These are phyloP conservation scores for Camelina sativa DNA, from an alignment of 345 rosid genomes.

Conservation along the genomic window DNA sequence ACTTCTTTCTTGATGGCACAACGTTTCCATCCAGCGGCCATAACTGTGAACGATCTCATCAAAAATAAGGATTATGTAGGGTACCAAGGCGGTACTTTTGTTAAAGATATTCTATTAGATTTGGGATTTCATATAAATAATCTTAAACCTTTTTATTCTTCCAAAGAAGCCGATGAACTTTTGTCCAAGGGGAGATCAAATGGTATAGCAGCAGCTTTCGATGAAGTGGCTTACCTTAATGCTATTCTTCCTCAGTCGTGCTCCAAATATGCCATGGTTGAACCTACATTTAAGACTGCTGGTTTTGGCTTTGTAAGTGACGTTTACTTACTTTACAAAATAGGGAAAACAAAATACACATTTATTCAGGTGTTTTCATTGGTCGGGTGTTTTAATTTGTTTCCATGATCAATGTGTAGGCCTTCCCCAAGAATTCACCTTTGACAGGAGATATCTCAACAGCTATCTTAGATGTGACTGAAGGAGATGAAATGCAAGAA, in stretches of 20 bases:
- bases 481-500: constrained; percentile 15
- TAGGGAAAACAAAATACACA: not conserved
- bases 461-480: constrained; percentile 51
- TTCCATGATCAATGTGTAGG: constrained; percentile 38
- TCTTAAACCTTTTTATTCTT: not conserved
- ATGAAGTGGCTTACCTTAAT: constrained; percentile 46
- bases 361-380: not conserved
- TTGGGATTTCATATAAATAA: not conserved
- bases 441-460: constrained; percentile 47
- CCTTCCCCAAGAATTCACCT: constrained; percentile 48
- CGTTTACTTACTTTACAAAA: not conserved
- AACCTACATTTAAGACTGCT: constrained; percentile 30
- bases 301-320: constrained; percentile 55
- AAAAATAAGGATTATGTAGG: constrained; percentile 23
- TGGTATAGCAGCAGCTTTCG: constrained; percentile 40
- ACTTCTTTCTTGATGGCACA: constrained; percentile 48
- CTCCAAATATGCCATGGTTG: constrained; percentile 37
- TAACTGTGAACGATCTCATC: constrained; percentile 24
- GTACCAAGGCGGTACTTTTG: not conserved
- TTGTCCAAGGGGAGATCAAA: constrained; percentile 38
- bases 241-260: constrained; percentile 29
- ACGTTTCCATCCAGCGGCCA: constrained; percentile 21
- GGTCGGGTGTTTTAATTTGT: not conserved
- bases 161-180: constrained; percentile 20
- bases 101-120: not conserved